Evolutionary conservation across 169 alveolate species (phyloP).

Genomic region (Perkinsus olseni): DNA sequence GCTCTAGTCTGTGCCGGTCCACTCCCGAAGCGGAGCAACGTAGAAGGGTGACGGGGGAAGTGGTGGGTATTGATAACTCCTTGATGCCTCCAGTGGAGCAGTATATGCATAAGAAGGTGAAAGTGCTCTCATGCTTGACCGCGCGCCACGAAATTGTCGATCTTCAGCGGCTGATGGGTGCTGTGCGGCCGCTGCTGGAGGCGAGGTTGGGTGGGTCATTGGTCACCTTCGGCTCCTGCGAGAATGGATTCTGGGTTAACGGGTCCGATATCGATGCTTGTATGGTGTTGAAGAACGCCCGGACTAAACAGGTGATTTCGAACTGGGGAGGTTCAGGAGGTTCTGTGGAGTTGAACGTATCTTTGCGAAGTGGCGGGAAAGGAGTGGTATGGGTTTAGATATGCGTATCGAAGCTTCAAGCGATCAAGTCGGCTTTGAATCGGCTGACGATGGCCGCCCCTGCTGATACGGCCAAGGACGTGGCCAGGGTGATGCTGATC

Average conservation of each 20-base stretch:
- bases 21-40: background rate
- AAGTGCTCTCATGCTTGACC: background rate
- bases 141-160: background rate
- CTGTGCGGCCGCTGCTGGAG: constrained; percentile 5
- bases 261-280: constrained; percentile 29
- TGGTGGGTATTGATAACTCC: background rate
- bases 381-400: too few species aligned
- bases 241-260: constrained; percentile 24
- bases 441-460: background rate
- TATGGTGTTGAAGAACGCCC: constrained; percentile 3
- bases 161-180: background rate
- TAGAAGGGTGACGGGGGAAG: background rate
- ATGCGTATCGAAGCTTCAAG: background rate
- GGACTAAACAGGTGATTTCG: background rate
- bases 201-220: constrained; percentile 12
- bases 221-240: constrained; percentile 21
- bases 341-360: background rate
- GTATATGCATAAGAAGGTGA: background rate
- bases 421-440: background rate
- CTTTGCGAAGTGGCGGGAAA: background rate
- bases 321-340: too few species aligned
- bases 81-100: background rate
- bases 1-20: background rate
- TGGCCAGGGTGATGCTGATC: background rate
- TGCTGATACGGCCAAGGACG: background rate